Base-by-base conservation (phyloP, 306 rosid species). In the Medicago arabica region DNA sequence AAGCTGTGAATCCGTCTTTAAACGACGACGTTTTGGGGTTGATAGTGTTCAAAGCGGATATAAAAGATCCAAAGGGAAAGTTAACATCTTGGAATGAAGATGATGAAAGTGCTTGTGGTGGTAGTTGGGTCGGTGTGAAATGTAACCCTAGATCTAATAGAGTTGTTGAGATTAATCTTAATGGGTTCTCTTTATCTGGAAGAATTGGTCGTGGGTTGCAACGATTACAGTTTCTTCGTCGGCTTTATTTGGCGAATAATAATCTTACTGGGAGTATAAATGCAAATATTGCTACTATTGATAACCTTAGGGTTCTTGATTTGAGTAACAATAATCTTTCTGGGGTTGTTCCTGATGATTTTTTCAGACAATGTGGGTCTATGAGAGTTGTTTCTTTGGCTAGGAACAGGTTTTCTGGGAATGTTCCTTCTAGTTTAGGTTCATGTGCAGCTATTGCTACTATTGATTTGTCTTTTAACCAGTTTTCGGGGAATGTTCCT, bases 11-110 rank as follows among this genome's bases (percentile, higher is more conserved):
- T 84, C 98, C 99, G 4, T 88, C 96, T 18, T 79, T 96, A 49
- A 96, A 92, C 85, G 99, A 96, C 75, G 99, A 96, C 83, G 98
- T 92, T 50, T 69, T 96, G 89, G 99, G 98, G 36, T 76, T 96
- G 78, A 92, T 96, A 69, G 98, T 96, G 80, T 92, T 96, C 87
- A 96, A 90, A 81, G 93, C 98, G 3, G 97, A 96, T 55, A 81
- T 92, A 55, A 85, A 76, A 88, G 99, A 96, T 84, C 97, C 98
- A 4, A 87, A 87, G 77, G 89, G 89, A 47, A 90, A 86, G 81
- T 81, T 96, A 0, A 57, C 63, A 1, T 84, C 96, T 46, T 96
- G 99, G 99, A 92, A 80, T 71, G 99, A 96, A 87, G 99, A 90
- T 59, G 98, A 92, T 36, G 92, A 90, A 59, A 89, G 51, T 39